These are phyloP conservation scores for Rugosomyces carneus DNA, from an alignment of 1,284 basidiomycete species.

Conservation along the genomic window DNA sequence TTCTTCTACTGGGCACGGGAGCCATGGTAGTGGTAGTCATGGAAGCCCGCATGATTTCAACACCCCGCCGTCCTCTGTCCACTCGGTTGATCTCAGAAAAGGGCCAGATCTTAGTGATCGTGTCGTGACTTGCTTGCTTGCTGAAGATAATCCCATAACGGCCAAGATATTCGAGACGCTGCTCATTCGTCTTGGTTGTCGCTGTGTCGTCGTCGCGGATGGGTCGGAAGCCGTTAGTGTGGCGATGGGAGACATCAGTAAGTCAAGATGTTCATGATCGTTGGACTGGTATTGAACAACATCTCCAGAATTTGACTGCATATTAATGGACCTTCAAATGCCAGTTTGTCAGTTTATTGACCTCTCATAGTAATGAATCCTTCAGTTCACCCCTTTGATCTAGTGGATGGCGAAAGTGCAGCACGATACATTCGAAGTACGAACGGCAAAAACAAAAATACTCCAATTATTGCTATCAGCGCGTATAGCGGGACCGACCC, in stretches of 20 bases:
- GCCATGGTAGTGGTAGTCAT: slow-evolving; percentile 37
- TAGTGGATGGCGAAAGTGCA: slow-evolving; percentile 88
- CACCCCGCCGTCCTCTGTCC: slow-evolving; percentile 73
- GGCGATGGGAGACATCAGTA: slow-evolving; percentile 94
- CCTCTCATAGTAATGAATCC: neutral
- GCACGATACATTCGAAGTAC: slow-evolving; percentile 92
- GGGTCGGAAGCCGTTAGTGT: slow-evolving; percentile 95
- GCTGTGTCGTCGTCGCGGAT: slow-evolving; percentile 90
- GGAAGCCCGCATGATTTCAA: slow-evolving; percentile 35
- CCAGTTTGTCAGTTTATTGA: slow-evolving; percentile 64
- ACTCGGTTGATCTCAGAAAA: slow-evolving; percentile 69
- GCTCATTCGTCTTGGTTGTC: slow-evolving; percentile 86
- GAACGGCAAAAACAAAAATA: slow-evolving; percentile 84
- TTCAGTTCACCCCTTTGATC: slow-evolving; percentile 17
- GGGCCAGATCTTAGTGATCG: slow-evolving; percentile 69
- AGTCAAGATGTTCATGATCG: slow-evolving; percentile 31
- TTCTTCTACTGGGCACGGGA: slow-evolving; percentile 43
- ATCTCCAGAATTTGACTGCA: slow-evolving; percentile 74
- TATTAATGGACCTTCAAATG: slow-evolving; percentile 88
- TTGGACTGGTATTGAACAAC: slow-evolving; percentile 13
- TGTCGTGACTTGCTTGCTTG: slow-evolving; percentile 86
- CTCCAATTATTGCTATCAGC: slow-evolving; percentile 90
- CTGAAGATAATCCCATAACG: slow-evolving; percentile 96
- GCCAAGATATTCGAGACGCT: slow-evolving; percentile 94
- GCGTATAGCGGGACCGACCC: slow-evolving; percentile 71